phyloP scores from a whole-genome alignment of 2,329 filamentous ascomycete genomes.

The Helicocarpus griseus region DNA sequence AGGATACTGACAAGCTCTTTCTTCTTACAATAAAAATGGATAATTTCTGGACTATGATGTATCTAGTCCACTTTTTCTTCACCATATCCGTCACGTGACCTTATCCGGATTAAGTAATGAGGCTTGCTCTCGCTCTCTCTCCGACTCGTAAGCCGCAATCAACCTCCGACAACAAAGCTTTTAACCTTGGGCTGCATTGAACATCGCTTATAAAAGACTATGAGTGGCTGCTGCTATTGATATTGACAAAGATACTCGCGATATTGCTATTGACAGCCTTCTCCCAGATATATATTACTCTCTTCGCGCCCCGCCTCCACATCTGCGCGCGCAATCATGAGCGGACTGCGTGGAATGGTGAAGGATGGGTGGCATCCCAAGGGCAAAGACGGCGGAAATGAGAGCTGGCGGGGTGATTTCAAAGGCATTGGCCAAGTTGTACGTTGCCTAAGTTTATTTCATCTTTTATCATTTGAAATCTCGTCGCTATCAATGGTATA shows the following conservation, averaged over 20 bases:
- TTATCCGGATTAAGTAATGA: not conserved
- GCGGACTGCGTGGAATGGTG: slow-evolving; percentile 37
- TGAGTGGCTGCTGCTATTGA: not conserved
- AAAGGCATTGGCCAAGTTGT: slow-evolving; percentile 50
- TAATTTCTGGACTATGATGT: too few relatives aligned
- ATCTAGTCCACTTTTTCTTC: not conserved
- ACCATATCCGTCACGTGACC: not conserved
- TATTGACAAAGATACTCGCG: not conserved
- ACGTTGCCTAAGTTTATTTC: slow-evolving; percentile 14
- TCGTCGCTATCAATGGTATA: too few relatives aligned
- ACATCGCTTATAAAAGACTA: not conserved
- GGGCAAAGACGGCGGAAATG: slow-evolving; percentile 41
- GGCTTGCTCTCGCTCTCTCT: not conserved
- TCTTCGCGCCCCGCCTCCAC: not conserved
- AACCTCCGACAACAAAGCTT: not conserved
- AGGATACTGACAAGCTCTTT: not conserved
- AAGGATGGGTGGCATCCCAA: slow-evolving; percentile 49
- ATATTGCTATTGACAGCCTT: not conserved
- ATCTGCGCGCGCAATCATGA: slow-evolving; percentile 26
- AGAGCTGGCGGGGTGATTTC: slow-evolving; percentile 47
- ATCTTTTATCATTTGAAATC: not conserved
- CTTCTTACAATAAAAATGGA: too few relatives aligned
- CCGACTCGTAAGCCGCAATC: not conserved
- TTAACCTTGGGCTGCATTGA: not conserved
- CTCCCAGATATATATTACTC: not conserved